Base-by-base conservation (phyloP, 495 filamentous ascomycete species). In the Clohesyomyces aquaticus region DNA sequence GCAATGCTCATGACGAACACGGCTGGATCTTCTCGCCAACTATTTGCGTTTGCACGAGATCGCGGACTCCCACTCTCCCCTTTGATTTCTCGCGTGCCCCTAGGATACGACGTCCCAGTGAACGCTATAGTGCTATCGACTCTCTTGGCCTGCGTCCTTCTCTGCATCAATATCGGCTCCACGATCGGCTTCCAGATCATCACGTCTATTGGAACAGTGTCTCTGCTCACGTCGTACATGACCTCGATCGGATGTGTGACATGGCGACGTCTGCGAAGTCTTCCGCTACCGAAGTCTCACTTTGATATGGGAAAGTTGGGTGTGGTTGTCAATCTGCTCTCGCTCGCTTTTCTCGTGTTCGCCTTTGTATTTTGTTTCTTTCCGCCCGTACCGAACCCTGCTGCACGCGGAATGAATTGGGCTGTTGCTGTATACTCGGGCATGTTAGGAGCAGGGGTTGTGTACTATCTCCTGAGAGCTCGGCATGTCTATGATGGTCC, bases 81-180 rank as follows among this genome's bases (percentile, higher is more conserved):
- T 0, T 81, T 78, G 64, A 77, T 85, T 47, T 68, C 74, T 35
- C 74, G 77, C 68, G 32, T 38, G 6, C 14, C 32, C 6, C 32
- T 14, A 6, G 14, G 32, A 6, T 38, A 38, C 32, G 32, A 79
- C 50, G 77, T 88, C 27, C 85, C 82, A 12, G 66, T 81, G 53
- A 81, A 80, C 64, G 76, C 85, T 2, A 76, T 82, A 52, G 65
- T 78, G 23, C 54, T 82, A 32, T 78, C 78, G 3, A 74, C 79
- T 62, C 61, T 71, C 42, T 75, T 81, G 46, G 79, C 83, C n/a
- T 76, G 80, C 58, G 67, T 85, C 28, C 72, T 88, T 1, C 83
- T 81, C 0, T 71, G 85, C 29, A 85, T 88, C 72, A 85, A 83
- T 65, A 78, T 88, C 56, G 84, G 82, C 22, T 85, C 82, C 0